A percentile compares a stretch with the other conserved stretches of the same genome.
These are phyloP conservation scores for Waltergamsia citrina DNA, from an alignment of 2,329 filamentous ascomycete genomes.

Conservation along the genomic window DNA sequence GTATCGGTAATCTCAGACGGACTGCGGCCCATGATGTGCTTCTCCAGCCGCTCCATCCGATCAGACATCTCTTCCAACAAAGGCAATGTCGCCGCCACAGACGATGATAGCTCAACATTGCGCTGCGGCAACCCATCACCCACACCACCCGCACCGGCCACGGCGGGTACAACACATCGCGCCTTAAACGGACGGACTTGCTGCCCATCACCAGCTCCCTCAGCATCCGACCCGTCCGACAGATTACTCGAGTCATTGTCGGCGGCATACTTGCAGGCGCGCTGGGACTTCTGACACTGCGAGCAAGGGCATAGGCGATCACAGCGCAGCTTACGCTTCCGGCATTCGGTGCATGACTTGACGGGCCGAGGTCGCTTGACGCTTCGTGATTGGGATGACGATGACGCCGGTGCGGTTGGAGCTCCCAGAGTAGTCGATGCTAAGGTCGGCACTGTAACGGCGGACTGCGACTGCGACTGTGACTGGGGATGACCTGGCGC, in stretches of 20 bases:
- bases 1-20: slow-evolving; percentile 14
- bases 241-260: slow-evolving; percentile 35
- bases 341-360: slow-evolving; percentile 47
- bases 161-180: too few relatives aligned
- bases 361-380: slow-evolving; percentile 45
- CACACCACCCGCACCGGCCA: too few relatives aligned
- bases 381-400: slow-evolving; percentile 26
- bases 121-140: not conserved
- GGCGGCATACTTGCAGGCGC: slow-evolving; percentile 41
- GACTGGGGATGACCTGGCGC: too few relatives aligned
- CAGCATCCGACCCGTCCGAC: slow-evolving; percentile 39
- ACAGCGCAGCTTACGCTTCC: slow-evolving; percentile 48
- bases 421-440: slow-evolving; percentile 15
- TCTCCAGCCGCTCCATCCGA: slow-evolving; percentile 45
- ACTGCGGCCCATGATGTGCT: slow-evolving; percentile 31
- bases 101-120: slow-evolving; percentile 4
- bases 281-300: slow-evolving; percentile 48
- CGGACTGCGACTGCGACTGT: too few relatives aligned
- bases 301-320: slow-evolving; percentile 46
- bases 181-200: slow-evolving; percentile 15
- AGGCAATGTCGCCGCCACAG: slow-evolving; percentile 19
- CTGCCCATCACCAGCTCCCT: slow-evolving; percentile 15
- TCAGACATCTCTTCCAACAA: slow-evolving; percentile 36
- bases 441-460: slow-evolving; percentile 10
- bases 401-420: slow-evolving; percentile 9